These are phyloP conservation scores for Rosa rugosa DNA, from an alignment of 306 rosid species.

Conservation along the genomic window DNA sequence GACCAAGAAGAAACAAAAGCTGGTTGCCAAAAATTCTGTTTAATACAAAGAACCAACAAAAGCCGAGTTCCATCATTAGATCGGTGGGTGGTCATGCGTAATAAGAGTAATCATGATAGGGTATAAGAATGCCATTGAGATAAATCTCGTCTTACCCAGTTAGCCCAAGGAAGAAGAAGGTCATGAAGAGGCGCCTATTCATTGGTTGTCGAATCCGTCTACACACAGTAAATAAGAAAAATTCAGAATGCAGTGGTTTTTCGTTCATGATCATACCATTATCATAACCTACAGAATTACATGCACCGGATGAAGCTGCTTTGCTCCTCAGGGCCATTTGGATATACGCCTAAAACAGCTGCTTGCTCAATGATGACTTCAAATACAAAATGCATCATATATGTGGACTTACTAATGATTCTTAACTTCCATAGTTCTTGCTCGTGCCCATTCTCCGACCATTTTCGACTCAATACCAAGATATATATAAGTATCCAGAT, in stretches of 20 bases:
- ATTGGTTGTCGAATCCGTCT: conserved; percentile 73
- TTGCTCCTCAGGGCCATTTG: background rate
- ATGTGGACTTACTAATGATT: background rate
- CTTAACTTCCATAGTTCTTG: background rate
- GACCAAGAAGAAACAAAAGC: conserved; percentile 91
- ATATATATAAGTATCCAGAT: background rate
- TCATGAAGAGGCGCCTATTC: conserved; percentile 51
- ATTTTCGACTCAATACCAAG: background rate
- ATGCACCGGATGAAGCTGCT: background rate
- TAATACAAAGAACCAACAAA: conserved; percentile 32
- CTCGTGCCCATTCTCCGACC: background rate
- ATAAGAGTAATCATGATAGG: conserved; percentile 17
- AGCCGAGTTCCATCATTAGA: conserved; percentile 20
- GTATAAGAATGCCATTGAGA: conserved; percentile 7
- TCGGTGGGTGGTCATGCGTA: background rate
- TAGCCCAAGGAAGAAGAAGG: conserved; percentile 86
- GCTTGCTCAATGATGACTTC: background rate
- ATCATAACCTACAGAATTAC: conserved; percentile 17
- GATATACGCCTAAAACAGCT: background rate
- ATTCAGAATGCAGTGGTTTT: conserved; percentile 11
- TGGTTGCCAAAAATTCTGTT: conserved; percentile 93
- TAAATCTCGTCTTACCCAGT: conserved; percentile 61
- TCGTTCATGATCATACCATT: conserved; percentile 5
- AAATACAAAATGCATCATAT: background rate
- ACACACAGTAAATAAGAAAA: conserved; percentile 29